phyloP scores from a whole-genome alignment of 352 stramenopile species.

The Phytophthora chlamydospora region DNA sequence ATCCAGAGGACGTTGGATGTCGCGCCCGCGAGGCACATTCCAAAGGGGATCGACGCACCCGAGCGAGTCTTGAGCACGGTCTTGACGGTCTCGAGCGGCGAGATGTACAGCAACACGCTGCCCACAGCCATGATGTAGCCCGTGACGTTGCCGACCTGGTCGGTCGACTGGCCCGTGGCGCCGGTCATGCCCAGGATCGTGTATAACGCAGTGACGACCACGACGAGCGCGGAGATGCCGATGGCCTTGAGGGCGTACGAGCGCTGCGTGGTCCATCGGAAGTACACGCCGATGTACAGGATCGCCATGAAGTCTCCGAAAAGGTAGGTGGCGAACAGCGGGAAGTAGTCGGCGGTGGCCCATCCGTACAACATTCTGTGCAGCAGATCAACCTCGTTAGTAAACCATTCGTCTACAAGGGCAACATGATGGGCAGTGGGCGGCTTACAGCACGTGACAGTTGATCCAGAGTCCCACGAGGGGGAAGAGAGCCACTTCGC shows the following conservation, averaged over 20 bases:
- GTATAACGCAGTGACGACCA: conserved; percentile 21
- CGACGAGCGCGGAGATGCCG: conserved; percentile 19
- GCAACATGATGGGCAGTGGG: not conserved
- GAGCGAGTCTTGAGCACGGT: conserved; percentile 37
- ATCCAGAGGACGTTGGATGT: conserved; percentile 44
- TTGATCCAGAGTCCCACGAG: conserved; percentile 48
- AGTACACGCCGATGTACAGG: conserved; percentile 42
- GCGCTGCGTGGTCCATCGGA: conserved; percentile 34
- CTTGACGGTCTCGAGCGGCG: conserved; percentile 39
- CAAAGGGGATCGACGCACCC: conserved; percentile 32
- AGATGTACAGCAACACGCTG: conserved; percentile 39
- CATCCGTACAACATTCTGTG: conserved; percentile 43
- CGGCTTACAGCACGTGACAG: conserved; percentile 44
- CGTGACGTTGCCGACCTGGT: conserved; percentile 24
- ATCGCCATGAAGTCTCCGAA: conserved; percentile 39
- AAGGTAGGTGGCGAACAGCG: conserved; percentile 35
- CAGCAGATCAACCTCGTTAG: conserved; percentile 13
- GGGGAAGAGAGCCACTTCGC: conserved; percentile 42
- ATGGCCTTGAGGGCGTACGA: conserved; percentile 26
- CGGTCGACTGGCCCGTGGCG: conserved; percentile 23
- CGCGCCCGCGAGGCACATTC: conserved; percentile 30
- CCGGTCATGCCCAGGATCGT: conserved; percentile 33
- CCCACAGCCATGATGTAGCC: conserved; percentile 46
- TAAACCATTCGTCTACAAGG: conserved; percentile 8
- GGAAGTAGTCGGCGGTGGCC: conserved; percentile 39